phyloP scores from a whole-genome alignment of 495 filamentous ascomycete genomes.

The Paragyromitra xinjiangensis region DNA sequence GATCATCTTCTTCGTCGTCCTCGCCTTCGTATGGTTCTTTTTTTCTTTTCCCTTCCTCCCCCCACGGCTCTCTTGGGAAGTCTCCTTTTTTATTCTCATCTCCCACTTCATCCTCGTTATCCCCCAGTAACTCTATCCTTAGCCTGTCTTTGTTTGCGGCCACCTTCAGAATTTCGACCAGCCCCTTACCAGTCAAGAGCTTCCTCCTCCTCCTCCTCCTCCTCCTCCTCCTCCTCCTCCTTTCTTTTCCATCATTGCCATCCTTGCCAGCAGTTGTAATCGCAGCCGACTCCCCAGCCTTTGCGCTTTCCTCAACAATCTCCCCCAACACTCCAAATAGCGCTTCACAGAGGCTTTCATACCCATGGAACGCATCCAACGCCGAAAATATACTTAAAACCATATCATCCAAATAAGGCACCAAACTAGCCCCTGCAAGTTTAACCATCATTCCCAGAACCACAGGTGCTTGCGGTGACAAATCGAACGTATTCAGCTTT shows the following conservation, averaged over 20 bases:
- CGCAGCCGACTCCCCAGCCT: constrained; percentile 66
- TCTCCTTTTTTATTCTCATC: constrained; percentile 1
- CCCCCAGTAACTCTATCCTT: constrained; percentile 58
- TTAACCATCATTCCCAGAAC: constrained; percentile 95
- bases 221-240: constrained; percentile 28
- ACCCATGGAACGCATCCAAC: constrained; percentile 91
- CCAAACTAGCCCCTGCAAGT: constrained; percentile 78
- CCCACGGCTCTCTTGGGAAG: constrained; percentile 52
- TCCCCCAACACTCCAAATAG: constrained; percentile 83
- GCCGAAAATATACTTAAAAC: constrained; percentile 89
- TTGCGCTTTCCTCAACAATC: constrained; percentile 82
- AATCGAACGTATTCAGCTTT: constrained; percentile 87
- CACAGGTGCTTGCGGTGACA: constrained; percentile 87
- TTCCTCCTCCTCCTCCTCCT: constrained; percentile 47
- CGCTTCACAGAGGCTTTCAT: constrained; percentile 82
- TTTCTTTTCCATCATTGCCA: neutral
- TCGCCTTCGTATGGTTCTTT: neutral
- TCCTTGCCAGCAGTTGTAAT: constrained; percentile 59
- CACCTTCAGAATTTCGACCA: constrained; percentile 49
- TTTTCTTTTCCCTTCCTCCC: constrained; percentile 25
- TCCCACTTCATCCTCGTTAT: constrained; percentile 57
- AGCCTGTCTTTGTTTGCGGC: constrained; percentile 51
- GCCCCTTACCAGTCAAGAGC: constrained; percentile 55
- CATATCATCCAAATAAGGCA: constrained; percentile 92
- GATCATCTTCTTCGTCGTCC: constrained; percentile 51